phyloP scores from a whole-genome alignment of 306 rosid genomes.

The Trichosanthes truncata region DNA sequence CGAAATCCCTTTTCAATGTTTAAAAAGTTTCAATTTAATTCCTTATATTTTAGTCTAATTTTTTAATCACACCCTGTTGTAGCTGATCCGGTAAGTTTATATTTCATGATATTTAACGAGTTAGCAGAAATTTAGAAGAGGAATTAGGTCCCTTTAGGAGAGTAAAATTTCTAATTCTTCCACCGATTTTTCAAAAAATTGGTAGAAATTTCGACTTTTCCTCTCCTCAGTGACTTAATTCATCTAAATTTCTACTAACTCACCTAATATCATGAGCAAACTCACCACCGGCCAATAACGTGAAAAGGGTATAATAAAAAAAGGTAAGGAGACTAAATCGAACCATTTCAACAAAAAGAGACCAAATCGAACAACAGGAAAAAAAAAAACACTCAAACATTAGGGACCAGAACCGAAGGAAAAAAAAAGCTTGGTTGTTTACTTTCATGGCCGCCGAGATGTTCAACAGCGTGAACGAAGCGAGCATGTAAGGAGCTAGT shows the following conservation, averaged over 20 bases:
- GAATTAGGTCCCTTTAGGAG: too few relatives aligned
- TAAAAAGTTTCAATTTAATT: too few relatives aligned
- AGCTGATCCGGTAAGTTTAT: background rate
- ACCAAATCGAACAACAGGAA: background rate
- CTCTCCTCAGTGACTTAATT: too few relatives aligned
- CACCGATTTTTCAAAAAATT: too few relatives aligned
- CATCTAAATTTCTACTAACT: background rate
- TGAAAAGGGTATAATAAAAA: background rate
- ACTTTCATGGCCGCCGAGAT: conserved; percentile 97
- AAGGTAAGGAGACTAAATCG: background rate
- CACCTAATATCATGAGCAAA: background rate
- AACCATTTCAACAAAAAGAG: background rate
- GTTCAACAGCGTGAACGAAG: conserved; percentile 91
- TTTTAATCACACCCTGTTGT: too few relatives aligned
- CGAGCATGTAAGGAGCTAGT: conserved; percentile 79
- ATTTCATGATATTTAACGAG: too few relatives aligned
- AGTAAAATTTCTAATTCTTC: too few relatives aligned
- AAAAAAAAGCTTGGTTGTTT: background rate
- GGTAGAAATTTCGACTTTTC: background rate
- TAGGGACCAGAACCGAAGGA: background rate
- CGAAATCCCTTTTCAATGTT: too few relatives aligned
- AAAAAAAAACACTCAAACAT: background rate
- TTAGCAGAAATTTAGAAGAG: too few relatives aligned
- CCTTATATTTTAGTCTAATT: background rate
- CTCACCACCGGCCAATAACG: background rate